Evolutionary conservation across 805 yeast species (phyloP), one percentile per base, ranked within the genome.

Genomic region (Peterozyma toletana): DNA sequence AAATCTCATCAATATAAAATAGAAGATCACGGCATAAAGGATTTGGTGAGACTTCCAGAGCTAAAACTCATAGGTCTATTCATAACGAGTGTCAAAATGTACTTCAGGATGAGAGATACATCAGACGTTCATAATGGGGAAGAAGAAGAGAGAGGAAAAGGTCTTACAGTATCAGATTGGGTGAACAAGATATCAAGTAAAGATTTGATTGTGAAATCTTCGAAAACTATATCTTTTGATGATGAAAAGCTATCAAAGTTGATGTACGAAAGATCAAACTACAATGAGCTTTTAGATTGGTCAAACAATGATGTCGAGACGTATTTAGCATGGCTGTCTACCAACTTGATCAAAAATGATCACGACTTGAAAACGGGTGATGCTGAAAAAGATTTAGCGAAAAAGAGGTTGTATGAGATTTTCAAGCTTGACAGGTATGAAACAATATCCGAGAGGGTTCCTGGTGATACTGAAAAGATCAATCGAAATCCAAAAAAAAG

Each of bases 281-380:
- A 30, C 9, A 44, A 57, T 5, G 70, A 69, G 13, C 53, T 80
- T 3, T 40, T 68, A 10, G 55, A 59, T 11, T 78, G 87, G 83
- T 61, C 67, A 36, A 70, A 70, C n/a, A 52, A 54, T 2, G 64
- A 73, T 44, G 64, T 71, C 2, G 66, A 66, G 3, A 57, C 64
- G 27, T 83, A 78, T 56, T 56, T 80, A 27, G 62, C 69, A 17
- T 76, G 83, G 78, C 67, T 75, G 41, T 60, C 67, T 41, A 65
- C 65, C 9, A 57, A 56, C 34, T 40, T 67, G 11, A 50, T 65
- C 2, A 50, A 55, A 29, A 46, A 50, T 4, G 38, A 43, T 7
- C 50, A 63, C 14, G 57, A 63, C 58, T 58, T 61, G 15, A 58
- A 58, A 40, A 54, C 65, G 2, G 40, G 48, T 2, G 49, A 50